phyloP scores from a whole-genome alignment of 2,329 filamentous ascomycete species.

The Venturia asperata region DNA sequence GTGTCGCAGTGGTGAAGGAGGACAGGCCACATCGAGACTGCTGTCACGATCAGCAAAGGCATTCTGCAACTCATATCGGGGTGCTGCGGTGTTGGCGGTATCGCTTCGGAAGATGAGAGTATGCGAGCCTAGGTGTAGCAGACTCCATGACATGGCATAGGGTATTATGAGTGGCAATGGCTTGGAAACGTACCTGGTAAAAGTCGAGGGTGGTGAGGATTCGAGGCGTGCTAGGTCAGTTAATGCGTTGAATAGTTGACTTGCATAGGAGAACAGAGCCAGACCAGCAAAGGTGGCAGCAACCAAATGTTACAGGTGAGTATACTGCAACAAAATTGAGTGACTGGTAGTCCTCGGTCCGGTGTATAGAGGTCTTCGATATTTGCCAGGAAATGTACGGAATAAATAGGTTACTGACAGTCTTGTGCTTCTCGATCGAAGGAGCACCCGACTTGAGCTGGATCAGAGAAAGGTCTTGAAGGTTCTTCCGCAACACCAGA shows the following conservation, averaged over 20 bases:
- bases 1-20: constrained; percentile 33
- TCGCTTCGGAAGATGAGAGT: no score
- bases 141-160: neutral
- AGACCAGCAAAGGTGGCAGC: constrained; percentile 10
- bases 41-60: neutral
- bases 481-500: neutral
- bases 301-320: neutral
- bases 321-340: neutral
- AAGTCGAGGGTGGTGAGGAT: neutral
- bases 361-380: constrained; percentile 4
- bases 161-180: neutral
- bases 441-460: neutral
- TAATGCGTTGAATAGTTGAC: constrained; percentile 30
- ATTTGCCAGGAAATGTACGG: neutral
- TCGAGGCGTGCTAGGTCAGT: constrained; percentile 28
- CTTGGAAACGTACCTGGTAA: neutral
- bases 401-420: constrained; percentile 2
- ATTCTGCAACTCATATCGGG: neutral
- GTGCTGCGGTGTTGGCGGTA: neutral
- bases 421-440: neutral
- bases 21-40: constrained; percentile 30
- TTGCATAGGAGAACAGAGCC: constrained; percentile 20
- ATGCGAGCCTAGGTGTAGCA: neutral
- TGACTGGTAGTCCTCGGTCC: neutral
- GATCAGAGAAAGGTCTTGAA: neutral